Base-by-base conservation (phyloP, 75 land plant species). In the Selaginella tamariscina region DNA sequence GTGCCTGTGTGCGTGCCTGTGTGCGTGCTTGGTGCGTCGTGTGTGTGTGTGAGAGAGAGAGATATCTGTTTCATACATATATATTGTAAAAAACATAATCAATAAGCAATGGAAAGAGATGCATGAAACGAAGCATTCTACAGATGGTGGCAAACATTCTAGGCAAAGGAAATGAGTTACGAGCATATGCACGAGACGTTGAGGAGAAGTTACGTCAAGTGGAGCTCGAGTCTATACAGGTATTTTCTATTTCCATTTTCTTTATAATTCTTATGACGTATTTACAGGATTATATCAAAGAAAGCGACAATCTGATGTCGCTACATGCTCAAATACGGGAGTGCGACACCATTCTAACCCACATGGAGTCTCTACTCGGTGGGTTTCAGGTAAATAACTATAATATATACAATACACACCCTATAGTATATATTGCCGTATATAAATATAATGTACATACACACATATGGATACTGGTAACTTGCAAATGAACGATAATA, bases 221-320 rank as follows among this genome's bases (percentile, higher is more conserved):
- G 75, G 99, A 95, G 71, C 62, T 95, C 68, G 91, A 95, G 30
- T 95, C 99, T 1, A 90, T 95, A 66, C 91, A 90, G 99, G 99
- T 89, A 56, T 24, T 57, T 27, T 15, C 15, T 39, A 5, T 15
- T 5, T 39, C 49, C 15, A 39, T 5, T 39, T 39, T 39, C 49
- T 39, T 39, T 15, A 39, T 39, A 15, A 39, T 39, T 39, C 15
- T 39, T 39, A n/a, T n/a, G n/a, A n/a, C 15, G 49, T 15, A 24
- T 32, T 1, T 74, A 27, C 86, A 95, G 99, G 99, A 95, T 56
- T 95, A 95, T 64, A 90, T 95, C 30, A 89, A 85, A 74, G 99
- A 95, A 62, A 95, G 99, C 78, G 96, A 95, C 70, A 90, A 95
- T 67, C 66, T 87, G 65, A 83, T 95, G 27, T 85, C 86, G 1